A percentile compares a stretch with the other conserved stretches of the same genome.
phyloP scores from a whole-genome alignment of 306 rosid species.

The Benincasa hispida region DNA sequence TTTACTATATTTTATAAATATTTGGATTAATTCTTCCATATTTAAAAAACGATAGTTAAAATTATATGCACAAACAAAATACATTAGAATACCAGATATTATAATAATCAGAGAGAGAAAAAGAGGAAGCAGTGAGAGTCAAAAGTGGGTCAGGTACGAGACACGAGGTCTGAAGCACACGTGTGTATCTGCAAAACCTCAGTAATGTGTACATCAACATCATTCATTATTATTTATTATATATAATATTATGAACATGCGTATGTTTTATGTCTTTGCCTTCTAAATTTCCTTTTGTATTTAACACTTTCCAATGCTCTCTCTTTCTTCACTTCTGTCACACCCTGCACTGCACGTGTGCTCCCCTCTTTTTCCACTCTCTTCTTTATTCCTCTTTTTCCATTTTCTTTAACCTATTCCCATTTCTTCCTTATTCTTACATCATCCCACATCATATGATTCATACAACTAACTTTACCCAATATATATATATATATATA shows the following conservation, averaged over 20 bases:
- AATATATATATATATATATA: too few species aligned
- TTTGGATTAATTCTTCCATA: too few species aligned
- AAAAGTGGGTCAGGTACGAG: conserved; percentile 11
- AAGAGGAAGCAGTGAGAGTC: not conserved
- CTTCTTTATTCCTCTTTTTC: too few species aligned
- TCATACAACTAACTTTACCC: too few species aligned
- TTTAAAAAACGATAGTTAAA: too few species aligned
- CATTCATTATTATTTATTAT: not conserved
- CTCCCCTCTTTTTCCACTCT: not conserved
- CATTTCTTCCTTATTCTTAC: not conserved
- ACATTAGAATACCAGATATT: too few species aligned
- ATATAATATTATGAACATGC: not conserved
- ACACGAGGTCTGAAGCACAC: conserved; percentile 25
- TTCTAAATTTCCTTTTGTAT: not conserved
- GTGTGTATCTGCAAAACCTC: conserved; percentile 5
- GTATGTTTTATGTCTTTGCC: not conserved
- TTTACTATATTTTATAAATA: too few species aligned
- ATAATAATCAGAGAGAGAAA: too few species aligned
- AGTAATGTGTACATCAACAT: not conserved
- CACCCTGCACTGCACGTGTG: not conserved
- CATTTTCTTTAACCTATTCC: too few species aligned
- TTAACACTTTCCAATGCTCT: not conserved
- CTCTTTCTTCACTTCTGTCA: not conserved
- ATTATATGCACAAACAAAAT: too few species aligned
- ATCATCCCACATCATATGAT: conserved; percentile 3